Conservation (phyloP, 2,329 filamentous ascomycete species). For the Aplosporella prunicola region DNA sequence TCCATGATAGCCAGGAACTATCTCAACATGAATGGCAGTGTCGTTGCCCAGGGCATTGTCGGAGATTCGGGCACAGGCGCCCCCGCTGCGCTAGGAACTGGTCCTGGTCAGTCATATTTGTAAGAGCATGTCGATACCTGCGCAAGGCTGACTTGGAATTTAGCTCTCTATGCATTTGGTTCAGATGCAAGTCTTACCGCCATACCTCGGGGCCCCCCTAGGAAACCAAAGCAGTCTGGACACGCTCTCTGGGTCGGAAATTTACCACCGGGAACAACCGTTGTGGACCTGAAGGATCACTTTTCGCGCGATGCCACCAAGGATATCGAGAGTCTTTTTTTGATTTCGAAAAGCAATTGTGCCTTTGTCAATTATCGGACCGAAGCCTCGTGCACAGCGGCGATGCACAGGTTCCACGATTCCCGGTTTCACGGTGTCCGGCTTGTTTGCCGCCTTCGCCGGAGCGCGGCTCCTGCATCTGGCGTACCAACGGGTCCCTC, state of each 20-base stretch:
- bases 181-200: constrained; percentile 18
- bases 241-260: constrained; percentile 97
- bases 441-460: constrained; percentile 72
- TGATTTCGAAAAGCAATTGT: constrained; percentile 96
- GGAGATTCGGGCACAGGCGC: constrained; percentile 1
- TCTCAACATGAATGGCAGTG: not conserved
- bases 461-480: constrained; percentile 38
- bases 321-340: constrained; percentile 77
- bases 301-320: constrained; percentile 69
- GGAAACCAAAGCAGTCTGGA: constrained; percentile 61
- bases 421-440: constrained; percentile 79
- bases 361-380: constrained; percentile 93
- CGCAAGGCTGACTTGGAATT: not conserved
- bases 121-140: no score
- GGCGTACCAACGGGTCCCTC: constrained; percentile 48
- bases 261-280: constrained; percentile 69
- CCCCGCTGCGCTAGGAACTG: constrained; percentile 11
- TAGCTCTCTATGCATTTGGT: not conserved
- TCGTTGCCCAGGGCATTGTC: not conserved
- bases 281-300: constrained; percentile 81
- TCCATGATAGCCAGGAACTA: not conserved
- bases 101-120: constrained; percentile 20
- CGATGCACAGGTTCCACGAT: constrained; percentile 80
- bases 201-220: constrained; percentile 51
- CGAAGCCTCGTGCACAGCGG: constrained; percentile 62